These are phyloP conservation scores for Cinnamomum micranthum DNA, from an alignment of 164 flowering plant genomes.

Conservation along the genomic window DNA sequence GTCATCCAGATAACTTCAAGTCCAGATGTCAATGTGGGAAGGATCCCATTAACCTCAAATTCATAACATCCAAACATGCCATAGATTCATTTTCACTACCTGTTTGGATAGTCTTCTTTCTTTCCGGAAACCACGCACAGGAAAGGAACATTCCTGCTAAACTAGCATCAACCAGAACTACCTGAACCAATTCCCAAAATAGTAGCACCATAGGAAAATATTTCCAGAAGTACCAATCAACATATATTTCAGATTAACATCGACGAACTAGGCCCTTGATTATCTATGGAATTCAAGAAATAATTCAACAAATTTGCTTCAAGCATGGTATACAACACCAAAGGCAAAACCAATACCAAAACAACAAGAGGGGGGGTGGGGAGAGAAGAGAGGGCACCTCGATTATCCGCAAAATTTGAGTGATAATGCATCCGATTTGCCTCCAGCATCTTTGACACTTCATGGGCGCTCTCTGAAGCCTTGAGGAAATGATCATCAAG, in stretches of 20 bases:
- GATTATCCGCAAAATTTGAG: constrained; percentile 84
- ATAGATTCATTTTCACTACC: too few species aligned
- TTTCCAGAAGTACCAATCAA: too few species aligned
- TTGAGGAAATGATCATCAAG: constrained; percentile 81
- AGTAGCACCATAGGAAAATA: too few species aligned
- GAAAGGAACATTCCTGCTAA: too few species aligned
- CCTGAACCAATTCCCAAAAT: too few species aligned
- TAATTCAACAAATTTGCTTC: constrained; percentile 85
- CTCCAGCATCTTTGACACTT: constrained; percentile 91
- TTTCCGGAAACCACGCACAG: too few species aligned
- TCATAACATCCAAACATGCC: too few species aligned
- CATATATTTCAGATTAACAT: background rate
- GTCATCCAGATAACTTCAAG: too few species aligned
- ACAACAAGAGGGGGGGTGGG: background rate
- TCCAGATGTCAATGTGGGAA: too few species aligned
- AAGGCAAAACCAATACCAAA: constrained; percentile 32
- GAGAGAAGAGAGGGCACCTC: constrained; percentile 37
- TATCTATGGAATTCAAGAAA: constrained; percentile 88
- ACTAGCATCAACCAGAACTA: too few species aligned
- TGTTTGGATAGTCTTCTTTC: too few species aligned
- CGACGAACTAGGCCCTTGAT: constrained; percentile 34
- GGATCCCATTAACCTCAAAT: too few species aligned
- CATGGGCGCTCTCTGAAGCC: constrained; percentile 79
- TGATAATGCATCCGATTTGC: constrained; percentile 87
- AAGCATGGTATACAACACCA: constrained; percentile 78